phyloP scores from a whole-genome alignment of 257 asterid genomes.

The Ilex asprella region DNA sequence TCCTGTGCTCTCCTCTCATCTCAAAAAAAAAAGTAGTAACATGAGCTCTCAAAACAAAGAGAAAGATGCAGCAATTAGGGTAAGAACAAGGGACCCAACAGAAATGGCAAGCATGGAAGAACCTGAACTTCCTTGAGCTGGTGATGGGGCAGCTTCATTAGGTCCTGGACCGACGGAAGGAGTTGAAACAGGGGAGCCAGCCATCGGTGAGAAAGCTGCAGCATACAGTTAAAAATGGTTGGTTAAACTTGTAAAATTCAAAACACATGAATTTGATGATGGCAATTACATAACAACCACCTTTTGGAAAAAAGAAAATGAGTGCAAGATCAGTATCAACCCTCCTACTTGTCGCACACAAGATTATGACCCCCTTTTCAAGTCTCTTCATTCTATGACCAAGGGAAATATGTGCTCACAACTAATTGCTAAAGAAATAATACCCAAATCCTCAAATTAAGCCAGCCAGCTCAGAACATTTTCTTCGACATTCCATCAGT shows the following conservation, averaged over 20 bases:
- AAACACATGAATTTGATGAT: too few species aligned
- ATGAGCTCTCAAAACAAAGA: conserved; percentile 31
- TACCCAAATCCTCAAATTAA: too few species aligned
- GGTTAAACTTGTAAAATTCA: not conserved
- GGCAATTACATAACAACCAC: too few species aligned
- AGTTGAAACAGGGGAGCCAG: conserved; percentile 25
- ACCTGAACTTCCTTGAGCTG: conserved; percentile 35
- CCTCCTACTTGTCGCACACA: too few species aligned
- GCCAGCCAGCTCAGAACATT: too few species aligned
- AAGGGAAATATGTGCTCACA: too few species aligned
- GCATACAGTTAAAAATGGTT: not conserved
- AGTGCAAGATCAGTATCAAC: too few species aligned
- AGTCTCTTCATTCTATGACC: too few species aligned
- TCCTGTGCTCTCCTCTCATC: conserved; percentile 13
- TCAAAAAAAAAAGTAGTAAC: conserved; percentile 3
- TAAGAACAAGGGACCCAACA: conserved; percentile 11
- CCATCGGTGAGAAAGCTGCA: conserved; percentile 52
- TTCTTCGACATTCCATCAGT: too few species aligned
- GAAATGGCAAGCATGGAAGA: conserved; percentile 27
- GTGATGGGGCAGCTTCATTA: conserved; percentile 33
- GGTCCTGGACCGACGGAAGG: conserved; percentile 26
- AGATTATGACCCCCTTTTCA: too few species aligned
- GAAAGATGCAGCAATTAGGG: conserved; percentile 14
- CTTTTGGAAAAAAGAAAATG: too few species aligned
- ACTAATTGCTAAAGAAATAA: too few species aligned